These are phyloP conservation scores for Ophiostoma tasmaniense DNA, from an alignment of 2,329 filamentous ascomycete species.

Conservation along the genomic window DNA sequence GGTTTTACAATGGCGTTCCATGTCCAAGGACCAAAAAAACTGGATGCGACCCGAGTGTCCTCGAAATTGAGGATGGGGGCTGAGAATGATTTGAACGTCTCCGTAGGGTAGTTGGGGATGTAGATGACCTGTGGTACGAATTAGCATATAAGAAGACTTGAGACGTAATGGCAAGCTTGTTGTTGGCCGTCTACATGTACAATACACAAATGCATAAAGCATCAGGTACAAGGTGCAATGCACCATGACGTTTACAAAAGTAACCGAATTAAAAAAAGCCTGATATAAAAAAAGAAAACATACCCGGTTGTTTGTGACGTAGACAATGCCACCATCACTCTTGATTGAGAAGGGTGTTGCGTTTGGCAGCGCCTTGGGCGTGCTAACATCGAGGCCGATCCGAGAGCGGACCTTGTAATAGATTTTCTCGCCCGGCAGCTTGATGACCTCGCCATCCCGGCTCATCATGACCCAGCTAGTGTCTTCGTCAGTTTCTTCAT, in stretches of 20 bases:
- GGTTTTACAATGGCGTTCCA: constrained; percentile 77
- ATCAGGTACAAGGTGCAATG: neutral
- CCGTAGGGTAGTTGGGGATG: constrained; percentile 62
- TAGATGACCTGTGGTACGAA: constrained; percentile 62
- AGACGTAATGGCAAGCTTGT: neutral
- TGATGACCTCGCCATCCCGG: constrained; percentile 64
- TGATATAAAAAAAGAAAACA: constrained; percentile 25
- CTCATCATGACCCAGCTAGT: constrained; percentile 86
- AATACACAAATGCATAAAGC: neutral
- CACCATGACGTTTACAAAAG: neutral
- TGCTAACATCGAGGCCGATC: constrained; percentile 66
- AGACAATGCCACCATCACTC: constrained; percentile 65
- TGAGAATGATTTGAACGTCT: constrained; percentile 75
- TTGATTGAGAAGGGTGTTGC: constrained; percentile 58
- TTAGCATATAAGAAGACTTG: neutral
- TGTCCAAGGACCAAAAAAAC: constrained; percentile 87
- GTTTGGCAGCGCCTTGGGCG: constrained; percentile 56
- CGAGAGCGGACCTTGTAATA: constrained; percentile 73
- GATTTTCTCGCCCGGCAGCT: constrained; percentile 73
- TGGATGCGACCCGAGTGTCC: constrained; percentile 77
- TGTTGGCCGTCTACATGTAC: neutral
- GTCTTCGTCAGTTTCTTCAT: constrained; percentile 46
- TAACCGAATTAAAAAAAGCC: neutral
- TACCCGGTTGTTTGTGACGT: constrained; percentile 80
- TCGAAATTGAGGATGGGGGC: constrained; percentile 78